Conservation (phyloP, 257 asterid genomes). For the Haberlea rhodopensis region DNA sequence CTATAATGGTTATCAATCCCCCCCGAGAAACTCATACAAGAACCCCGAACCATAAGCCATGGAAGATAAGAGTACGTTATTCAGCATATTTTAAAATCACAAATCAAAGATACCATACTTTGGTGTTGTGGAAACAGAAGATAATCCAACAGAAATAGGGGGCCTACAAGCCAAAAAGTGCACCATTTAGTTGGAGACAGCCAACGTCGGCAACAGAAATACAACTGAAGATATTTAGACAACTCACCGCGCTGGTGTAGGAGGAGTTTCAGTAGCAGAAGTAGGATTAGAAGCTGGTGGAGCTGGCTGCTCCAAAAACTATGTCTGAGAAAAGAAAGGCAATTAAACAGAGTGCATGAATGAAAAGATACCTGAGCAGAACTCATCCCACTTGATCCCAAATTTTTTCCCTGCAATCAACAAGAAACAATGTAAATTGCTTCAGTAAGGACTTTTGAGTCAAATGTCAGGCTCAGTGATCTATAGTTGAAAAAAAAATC, state of each 20-base stretch:
- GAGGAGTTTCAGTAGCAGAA: slow-evolving; percentile 47
- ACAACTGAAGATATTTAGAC: slow-evolving; percentile 12
- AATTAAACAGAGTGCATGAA: slow-evolving; percentile 3
- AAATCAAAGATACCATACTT: slow-evolving; percentile 35
- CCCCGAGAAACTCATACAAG: slow-evolving; percentile 7
- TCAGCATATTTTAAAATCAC: neutral
- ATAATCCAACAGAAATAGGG: slow-evolving; percentile 37
- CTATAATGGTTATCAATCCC: slow-evolving; percentile 20
- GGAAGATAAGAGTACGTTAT: neutral
- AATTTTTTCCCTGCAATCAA: slow-evolving; percentile 53
- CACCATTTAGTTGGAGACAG: slow-evolving; percentile 20
- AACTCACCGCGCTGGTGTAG: slow-evolving; percentile 55
- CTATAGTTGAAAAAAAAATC: neutral
- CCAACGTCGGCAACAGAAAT: slow-evolving; percentile 10
- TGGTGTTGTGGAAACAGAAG: slow-evolving; percentile 42
- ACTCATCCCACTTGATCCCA: slow-evolving; percentile 54
- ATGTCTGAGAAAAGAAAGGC: slow-evolving; percentile 13
- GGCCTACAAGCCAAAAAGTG: slow-evolving; percentile 38
- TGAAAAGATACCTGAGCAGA: slow-evolving; percentile 53
- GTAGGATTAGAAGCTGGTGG: slow-evolving; percentile 42
- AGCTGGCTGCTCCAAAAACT: slow-evolving; percentile 49
- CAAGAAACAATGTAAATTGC: slow-evolving; percentile 20
- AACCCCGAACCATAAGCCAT: too few species aligned
- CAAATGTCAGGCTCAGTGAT: slow-evolving; percentile 9
- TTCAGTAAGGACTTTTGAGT: neutral